phyloP scores from a whole-genome alignment of 2,329 filamentous ascomycete genomes.

The Tothia fuscella region DNA sequence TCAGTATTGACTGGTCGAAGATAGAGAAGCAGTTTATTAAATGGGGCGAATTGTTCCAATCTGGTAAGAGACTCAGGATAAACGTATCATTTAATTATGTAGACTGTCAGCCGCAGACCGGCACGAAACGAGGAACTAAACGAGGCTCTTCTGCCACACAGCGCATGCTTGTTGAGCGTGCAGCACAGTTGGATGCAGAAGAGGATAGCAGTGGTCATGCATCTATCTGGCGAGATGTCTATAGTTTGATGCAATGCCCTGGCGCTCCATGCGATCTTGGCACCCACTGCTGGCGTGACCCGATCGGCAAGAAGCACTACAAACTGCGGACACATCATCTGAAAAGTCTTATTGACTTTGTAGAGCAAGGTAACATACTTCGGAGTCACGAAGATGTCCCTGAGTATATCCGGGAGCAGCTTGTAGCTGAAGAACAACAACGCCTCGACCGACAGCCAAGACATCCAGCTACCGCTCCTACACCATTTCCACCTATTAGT shows the following conservation, averaged over 20 bases:
- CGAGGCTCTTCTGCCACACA: constrained; percentile 13
- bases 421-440: constrained; percentile 23
- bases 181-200: constrained; percentile 18
- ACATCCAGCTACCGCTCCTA: constrained; percentile 11
- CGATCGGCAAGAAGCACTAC: constrained; percentile 23
- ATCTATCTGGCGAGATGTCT: constrained; percentile 21
- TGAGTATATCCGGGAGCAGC: constrained; percentile 20
- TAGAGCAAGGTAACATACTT: constrained; percentile 17
- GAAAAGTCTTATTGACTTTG: constrained; percentile 19
- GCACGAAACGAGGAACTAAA: constrained; percentile 8
- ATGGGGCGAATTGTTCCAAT: constrained; percentile 18
- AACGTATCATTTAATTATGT: constrained; percentile 22
- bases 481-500: constrained; percentile 18
- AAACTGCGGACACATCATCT: constrained; percentile 21
- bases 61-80: constrained; percentile 21
- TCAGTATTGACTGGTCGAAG: constrained; percentile 19
- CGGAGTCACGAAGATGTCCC: constrained; percentile 21
- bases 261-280: constrained; percentile 18
- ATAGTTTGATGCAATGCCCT: constrained; percentile 21
- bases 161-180: constrained; percentile 18
- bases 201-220: constrained; percentile 15
- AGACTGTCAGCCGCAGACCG: constrained; percentile 17
- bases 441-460: constrained; percentile 16
- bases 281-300: constrained; percentile 24
- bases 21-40: constrained; percentile 20